phyloP scores from a whole-genome alignment of 768 basidiomycete genomes.

The Boletus tylopilopsis region DNA sequence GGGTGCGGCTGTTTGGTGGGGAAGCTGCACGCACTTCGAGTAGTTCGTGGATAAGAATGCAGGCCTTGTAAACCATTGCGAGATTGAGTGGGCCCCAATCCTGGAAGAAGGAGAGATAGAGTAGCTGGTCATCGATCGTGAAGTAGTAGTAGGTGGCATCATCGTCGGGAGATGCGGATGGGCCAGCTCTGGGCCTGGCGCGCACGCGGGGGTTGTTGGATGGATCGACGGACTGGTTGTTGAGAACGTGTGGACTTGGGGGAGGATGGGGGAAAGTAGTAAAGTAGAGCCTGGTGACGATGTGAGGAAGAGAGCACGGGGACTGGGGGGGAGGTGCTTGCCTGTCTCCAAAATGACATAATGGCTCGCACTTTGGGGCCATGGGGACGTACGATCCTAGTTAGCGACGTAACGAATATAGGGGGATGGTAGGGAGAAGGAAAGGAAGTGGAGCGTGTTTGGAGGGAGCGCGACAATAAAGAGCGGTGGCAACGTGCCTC shows the following conservation, averaged over 20 bases:
- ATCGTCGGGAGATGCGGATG: constrained; percentile 67
- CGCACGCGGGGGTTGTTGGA: constrained; percentile 60
- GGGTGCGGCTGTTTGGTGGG: constrained; percentile 20
- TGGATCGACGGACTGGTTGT: constrained; percentile 50
- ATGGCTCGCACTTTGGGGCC: constrained; percentile 60
- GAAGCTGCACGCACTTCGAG: constrained; percentile 56
- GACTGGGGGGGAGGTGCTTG: constrained; percentile 27
- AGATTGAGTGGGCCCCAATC: constrained; percentile 93
- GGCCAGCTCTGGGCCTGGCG: constrained; percentile 53
- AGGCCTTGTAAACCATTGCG: constrained; percentile 91
- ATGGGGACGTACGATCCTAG: constrained; percentile 23
- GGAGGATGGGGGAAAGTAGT: constrained; percentile 82
- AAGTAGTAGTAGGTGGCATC: constrained; percentile 83
- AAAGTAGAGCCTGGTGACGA: constrained; percentile 66
- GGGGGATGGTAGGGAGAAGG: not conserved
- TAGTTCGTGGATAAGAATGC: constrained; percentile 87
- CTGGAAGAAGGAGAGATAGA: constrained; percentile 91
- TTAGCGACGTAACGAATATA: constrained; percentile 7
- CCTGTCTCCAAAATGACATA: constrained; percentile 81
- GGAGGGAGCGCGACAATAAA: constrained; percentile 20
- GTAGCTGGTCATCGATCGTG: constrained; percentile 87
- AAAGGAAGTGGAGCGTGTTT: constrained; percentile 4
- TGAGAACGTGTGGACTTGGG: constrained; percentile 63
- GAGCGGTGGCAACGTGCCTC: constrained; percentile 29
- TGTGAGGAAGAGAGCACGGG: constrained; percentile 4